Evolutionary conservation across 2,329 filamentous ascomycete species (phyloP), one percentile per base, ranked within the genome.

Genomic region (Ampelomyces quisqualis): DNA sequence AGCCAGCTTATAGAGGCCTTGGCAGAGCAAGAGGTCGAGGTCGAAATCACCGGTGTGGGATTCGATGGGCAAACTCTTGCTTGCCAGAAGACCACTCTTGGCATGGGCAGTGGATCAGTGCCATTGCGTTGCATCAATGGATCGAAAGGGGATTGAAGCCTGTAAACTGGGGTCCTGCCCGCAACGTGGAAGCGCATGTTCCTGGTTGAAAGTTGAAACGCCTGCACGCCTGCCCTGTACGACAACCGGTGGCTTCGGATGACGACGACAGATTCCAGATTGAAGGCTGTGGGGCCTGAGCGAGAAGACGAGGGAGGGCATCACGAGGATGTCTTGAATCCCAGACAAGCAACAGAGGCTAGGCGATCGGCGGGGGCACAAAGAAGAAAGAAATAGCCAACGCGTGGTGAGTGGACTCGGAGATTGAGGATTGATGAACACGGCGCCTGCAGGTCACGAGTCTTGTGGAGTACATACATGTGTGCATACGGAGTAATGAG

Each of bases 21-120:
- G 9, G 23, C 17, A 3, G 49, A 37, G 5, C 41, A 40, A 18
- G 41, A 50, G 7, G 27, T 46, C 5, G 23, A 40, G 14, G 52
- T 57, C 21, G 17, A 45, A 5, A 26, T 67, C 11, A 34, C 33
- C 14, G 65, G 64, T 5, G 34, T 62, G 21, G 61, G 58, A 1
- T 67, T 65, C 45, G 61, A 64, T 43, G 62, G 64, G 1, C 30
- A 30, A 13, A 15, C 40, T 35, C 43, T 60, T 31, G 49, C 50
- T 19, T n/a, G 36, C 8, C 23, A 31, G 3, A 29, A n/a, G 8
- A 11, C 18, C 22, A 23, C n/a, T 10, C 13, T 44, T 7, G 5
- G 11, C 32, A 22, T 34, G 6, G 21, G 26, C 23, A 24, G 8
- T 11, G 14, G 17, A 39, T 22, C 15, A 14, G 21, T 9, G 18